Conservation (phyloP, 1,139 yeast genomes). For the Candida mesenterica region DNA sequence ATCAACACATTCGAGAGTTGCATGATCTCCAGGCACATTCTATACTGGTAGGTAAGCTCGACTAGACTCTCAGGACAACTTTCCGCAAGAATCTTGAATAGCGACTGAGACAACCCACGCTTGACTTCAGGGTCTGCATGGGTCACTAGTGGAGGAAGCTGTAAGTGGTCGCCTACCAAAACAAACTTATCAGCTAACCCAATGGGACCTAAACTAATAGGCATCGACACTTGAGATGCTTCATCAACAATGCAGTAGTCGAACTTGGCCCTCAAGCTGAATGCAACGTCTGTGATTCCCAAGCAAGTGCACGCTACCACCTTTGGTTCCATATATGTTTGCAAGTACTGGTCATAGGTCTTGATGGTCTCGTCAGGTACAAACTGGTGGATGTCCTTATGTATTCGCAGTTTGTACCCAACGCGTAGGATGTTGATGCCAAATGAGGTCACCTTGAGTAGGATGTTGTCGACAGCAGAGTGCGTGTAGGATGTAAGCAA, state of each 20-base stretch:
- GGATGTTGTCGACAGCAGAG: conserved; percentile 92
- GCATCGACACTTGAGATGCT: conserved; percentile 93
- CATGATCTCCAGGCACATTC: conserved; percentile 94
- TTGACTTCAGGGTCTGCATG: conserved; percentile 54
- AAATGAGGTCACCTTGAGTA: conserved; percentile 58
- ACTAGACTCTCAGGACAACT: conserved; percentile 68
- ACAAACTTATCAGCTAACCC: conserved; percentile 75
- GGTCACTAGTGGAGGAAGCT: conserved; percentile 80
- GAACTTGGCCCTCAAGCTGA: conserved; percentile 56
- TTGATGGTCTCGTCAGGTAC: conserved; percentile 46
- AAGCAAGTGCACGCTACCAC: conserved; percentile 90
- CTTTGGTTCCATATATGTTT: conserved; percentile 53
- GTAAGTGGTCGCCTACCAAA: conserved; percentile 93
- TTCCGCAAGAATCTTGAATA: conserved; percentile 73
- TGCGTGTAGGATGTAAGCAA: conserved; percentile 87
- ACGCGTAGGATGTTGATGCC: conserved; percentile 53
- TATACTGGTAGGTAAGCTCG: conserved; percentile 77
- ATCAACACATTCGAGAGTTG: conserved; percentile 73
- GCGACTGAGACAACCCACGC: conserved; percentile 70
- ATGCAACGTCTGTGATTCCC: conserved; percentile 66
- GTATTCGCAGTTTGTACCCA: conserved; percentile 60
- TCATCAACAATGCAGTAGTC: conserved; percentile 96
- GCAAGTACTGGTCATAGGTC: conserved; percentile 43
- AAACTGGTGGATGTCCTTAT: conserved; percentile 56
- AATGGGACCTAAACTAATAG: conserved; percentile 86